Evolutionary conservation across 2,329 filamentous ascomycete genomes (phyloP), one percentile per base, ranked within the genome.

Genomic region (Elsinoe fawcettii): DNA sequence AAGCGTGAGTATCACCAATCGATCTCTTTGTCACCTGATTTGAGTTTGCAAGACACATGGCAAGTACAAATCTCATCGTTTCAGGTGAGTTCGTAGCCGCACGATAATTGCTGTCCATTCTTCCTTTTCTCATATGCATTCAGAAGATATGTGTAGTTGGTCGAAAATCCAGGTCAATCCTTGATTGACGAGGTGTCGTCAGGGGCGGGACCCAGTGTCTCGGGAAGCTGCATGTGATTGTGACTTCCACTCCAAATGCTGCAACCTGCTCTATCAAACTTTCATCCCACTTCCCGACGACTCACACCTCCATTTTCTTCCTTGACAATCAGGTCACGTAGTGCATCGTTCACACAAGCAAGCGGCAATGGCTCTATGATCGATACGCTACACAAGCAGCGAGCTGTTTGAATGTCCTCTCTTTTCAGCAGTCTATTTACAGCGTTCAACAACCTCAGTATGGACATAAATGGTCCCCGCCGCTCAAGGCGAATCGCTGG

Each of bases 401-500:
- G 25, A 22, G 20, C 5, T 34, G 9, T 22, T 34, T 51, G 46
- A 18, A 51, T 51, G 46, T 32, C 34, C 5, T 12, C 34, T 12
- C 14, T 51, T 22, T 20, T 51, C 25, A 32, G 8, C 27, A 34
- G 9, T 18, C 16, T 51, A 9, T 20, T 51, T 5, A 18, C 22
- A 14, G 18, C 46, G 5, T 16, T 34, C 14, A 51, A 11, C 14
- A 32, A 22, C 14, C 27, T 51, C 46, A 51, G 25, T 16, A 51
- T 51, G 46, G 25, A 20, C 20, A 34, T 22, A 16, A 30, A n/a
- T 30, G 27, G 23, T 51, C 23, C 14, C 6, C 46, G 46, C 46
- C 46, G 46, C 46, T 51, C 46, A 51, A 32, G 46, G 30, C 46
- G 46, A 1, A 32, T 51, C n/a, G 46, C 46, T 25, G 46, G 46